Base-by-base conservation (phyloP, 352 stramenopile genomes). In the Phytophthora fragariaefolia region DNA sequence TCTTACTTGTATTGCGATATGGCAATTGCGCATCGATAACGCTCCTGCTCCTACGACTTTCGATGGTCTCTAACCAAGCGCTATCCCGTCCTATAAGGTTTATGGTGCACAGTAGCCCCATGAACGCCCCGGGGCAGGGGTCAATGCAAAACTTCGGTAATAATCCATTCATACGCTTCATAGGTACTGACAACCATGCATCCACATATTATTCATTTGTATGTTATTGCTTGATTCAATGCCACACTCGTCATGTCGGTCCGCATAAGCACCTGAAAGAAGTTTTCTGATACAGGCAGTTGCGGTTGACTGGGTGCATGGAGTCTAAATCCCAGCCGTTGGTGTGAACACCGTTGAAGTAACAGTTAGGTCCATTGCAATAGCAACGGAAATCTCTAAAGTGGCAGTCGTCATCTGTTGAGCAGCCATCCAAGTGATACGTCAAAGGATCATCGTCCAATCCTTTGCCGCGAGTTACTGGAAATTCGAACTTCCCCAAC, bases 361-460 rank as follows among this genome's bases (percentile, higher is more conserved):
- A 95, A 66, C 86, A 95, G 24, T 89, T 72, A 6, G 67, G 32
- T 10, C 85, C 84, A 12, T 76, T 77, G 68, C 86, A 95, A 51
- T 89, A 91, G 74, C 86, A 95, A 9, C 82, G 83, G 43, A 92
- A 90, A 8, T 65, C 66, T 38, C 76, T 69, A 48, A 95, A 92
- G 34, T 78, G 77, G 59, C 86, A 95, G 65, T 95, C 86, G 9
- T 50, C 71, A 36, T 93, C 82, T 3, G 63, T 87, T 23, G 86
- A 91, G 72, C 86, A 94, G 52, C 86, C 84, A 32, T 94, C 82
- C 36, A 95, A 70, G 66, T 95, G 82, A 30, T 86, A 85, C 24
- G 69, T 83, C 26, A 73, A 64, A 1, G 80, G 77, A 49, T 93
- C 78, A 32, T 82, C 71, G 61, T 89, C 80, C 6, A 74, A 73